A percentile compares a stretch with the other conserved stretches of the same genome.
phyloP scores from a whole-genome alignment of 495 filamentous ascomycete species.

The Trichocladium uniseriatum region DNA sequence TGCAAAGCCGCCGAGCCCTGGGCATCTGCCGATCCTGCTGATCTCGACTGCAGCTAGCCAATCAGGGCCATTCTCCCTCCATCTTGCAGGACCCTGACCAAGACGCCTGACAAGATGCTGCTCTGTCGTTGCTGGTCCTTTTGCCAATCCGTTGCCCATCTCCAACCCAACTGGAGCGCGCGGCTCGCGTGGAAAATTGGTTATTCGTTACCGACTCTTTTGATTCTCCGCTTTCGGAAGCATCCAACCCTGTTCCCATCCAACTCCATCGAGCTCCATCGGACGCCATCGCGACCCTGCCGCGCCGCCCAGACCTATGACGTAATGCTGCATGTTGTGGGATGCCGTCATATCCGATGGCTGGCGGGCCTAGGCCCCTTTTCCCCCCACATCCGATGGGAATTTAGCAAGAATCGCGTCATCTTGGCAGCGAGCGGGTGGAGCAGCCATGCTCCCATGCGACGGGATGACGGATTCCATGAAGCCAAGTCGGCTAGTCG shows the following conservation, averaged over 20 bases:
- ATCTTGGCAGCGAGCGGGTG: background rate
- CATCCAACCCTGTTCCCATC: too few relatives aligned
- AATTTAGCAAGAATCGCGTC: conserved; percentile 4
- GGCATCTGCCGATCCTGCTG: conserved; percentile 7
- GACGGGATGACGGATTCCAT: too few relatives aligned
- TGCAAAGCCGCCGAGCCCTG: background rate
- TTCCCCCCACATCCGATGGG: background rate
- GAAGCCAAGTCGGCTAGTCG: too few relatives aligned
- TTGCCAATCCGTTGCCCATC: background rate
- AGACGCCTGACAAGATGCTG: background rate
- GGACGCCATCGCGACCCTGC: too few relatives aligned
- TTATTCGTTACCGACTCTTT: too few relatives aligned
- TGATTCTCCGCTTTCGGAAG: too few relatives aligned
- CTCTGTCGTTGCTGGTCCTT: background rate
- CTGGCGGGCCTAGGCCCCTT: conserved; percentile 4
- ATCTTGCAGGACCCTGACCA: conserved; percentile 7
- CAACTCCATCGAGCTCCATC: too few relatives aligned
- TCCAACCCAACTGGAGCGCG: background rate
- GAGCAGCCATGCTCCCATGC: background rate
- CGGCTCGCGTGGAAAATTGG: too few relatives aligned
- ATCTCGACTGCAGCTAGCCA: background rate
- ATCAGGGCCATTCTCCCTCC: background rate
- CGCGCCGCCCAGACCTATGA: background rate
- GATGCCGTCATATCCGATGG: conserved; percentile 13
- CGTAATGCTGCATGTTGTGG: background rate